These are phyloP conservation scores for Somion occarium DNA, from an alignment of 1,284 basidiomycete species.

Conservation along the genomic window DNA sequence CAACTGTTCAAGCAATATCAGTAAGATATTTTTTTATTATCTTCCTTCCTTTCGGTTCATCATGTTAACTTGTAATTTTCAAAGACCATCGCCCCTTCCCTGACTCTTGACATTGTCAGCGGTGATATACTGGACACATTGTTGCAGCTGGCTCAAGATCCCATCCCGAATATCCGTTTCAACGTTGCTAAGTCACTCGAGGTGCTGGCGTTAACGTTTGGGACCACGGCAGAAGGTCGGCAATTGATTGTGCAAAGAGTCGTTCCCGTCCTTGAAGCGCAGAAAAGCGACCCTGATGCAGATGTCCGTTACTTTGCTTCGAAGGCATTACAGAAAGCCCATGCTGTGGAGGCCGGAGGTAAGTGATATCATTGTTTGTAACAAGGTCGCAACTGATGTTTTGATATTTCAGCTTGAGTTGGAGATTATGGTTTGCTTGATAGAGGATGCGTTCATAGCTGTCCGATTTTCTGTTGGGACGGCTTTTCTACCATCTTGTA, in stretches of 20 bases:
- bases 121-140: conserved; percentile 87
- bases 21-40: too few species aligned
- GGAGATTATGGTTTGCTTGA: background rate
- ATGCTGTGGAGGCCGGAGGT: conserved; percentile 22
- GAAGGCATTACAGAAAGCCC: conserved; percentile 62
- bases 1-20: conserved; percentile 97
- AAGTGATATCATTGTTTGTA: conserved; percentile 6
- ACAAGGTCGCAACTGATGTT: background rate
- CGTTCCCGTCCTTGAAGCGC: conserved; percentile 79
- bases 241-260: conserved; percentile 74
- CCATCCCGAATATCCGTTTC: conserved; percentile 99
- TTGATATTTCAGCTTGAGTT: background rate
- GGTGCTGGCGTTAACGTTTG: conserved; percentile 75
- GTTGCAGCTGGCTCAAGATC: conserved; percentile 81
- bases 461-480: too few species aligned
- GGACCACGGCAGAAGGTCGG: conserved; percentile 63
- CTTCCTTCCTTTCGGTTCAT: conserved; percentile 5
- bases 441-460: background rate
- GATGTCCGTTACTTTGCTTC: conserved; percentile 90
- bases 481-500: background rate
- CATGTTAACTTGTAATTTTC: conserved; percentile 12
- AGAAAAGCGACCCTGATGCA: conserved; percentile 89
- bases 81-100: conserved; percentile 92
- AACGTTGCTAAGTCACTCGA: conserved; percentile 96
- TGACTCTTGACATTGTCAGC: conserved; percentile 82